A percentile compares a stretch with the other conserved stretches of the same genome.
Conservation (phyloP, 2,329 filamentous ascomycete species). For the Alternaria sp. region DNA sequence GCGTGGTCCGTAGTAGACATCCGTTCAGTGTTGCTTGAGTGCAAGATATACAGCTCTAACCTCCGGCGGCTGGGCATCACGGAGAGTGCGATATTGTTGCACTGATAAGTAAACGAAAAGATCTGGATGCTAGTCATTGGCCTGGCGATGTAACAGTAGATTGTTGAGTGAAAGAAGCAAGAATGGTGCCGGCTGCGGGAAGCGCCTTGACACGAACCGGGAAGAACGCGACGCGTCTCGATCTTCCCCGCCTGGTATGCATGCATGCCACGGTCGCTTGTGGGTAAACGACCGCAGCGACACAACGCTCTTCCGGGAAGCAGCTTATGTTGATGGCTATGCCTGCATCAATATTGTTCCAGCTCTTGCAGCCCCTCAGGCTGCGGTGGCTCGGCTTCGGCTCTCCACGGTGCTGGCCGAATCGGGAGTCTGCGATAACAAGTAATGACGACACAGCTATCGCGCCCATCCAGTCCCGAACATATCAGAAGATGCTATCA, state of each 20-base stretch:
- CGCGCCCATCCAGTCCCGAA: background rate
- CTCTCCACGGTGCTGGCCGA: conserved; percentile 18
- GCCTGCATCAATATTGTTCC: background rate
- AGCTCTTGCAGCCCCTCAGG: background rate
- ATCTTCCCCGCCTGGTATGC: background rate
- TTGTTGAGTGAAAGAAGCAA: background rate
- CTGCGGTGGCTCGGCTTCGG: conserved; percentile 6
- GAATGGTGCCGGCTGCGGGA: background rate
- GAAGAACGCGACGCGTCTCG: background rate
- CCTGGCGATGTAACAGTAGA: background rate
- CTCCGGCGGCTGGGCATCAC: background rate
- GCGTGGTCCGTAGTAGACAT: background rate
- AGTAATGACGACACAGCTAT: conserved; percentile 1
- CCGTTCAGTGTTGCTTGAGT: background rate
- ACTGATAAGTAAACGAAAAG: background rate
- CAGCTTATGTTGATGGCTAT: background rate
- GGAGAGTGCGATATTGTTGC: too few relatives aligned
- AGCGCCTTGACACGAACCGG: background rate
- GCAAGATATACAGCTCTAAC: background rate
- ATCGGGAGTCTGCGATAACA: background rate
- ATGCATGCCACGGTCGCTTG: background rate
- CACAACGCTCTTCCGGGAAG: background rate
- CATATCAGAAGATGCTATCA: background rate
- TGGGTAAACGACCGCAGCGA: background rate
- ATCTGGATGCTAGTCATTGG: background rate